phyloP scores from a whole-genome alignment of 805 yeast genomes.

The Ogataea degrootiae region DNA sequence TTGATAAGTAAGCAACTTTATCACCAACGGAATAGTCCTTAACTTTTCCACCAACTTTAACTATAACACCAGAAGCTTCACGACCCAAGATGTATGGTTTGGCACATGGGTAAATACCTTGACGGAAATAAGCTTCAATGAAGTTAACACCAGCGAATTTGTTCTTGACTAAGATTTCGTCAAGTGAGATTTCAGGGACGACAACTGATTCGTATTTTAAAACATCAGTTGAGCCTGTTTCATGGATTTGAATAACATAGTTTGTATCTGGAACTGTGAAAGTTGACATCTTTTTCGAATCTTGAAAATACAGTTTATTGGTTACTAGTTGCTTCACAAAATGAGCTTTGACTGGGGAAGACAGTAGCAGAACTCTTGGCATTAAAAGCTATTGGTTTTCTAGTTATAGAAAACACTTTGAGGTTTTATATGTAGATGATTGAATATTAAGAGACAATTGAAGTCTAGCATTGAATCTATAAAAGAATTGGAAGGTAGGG shows the following conservation, averaged over 20 bases:
- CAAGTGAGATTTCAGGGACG: conserved; percentile 50
- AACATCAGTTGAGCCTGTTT: conserved; percentile 55
- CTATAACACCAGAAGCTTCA: conserved; percentile 66
- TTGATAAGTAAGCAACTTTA: conserved; percentile 52
- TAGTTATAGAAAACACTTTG: no score
- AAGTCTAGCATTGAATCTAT: no score
- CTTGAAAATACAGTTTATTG: not conserved
- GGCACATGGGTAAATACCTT: conserved; percentile 62
- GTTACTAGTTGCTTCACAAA: no score
- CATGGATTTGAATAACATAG: conserved; percentile 49
- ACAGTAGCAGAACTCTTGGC: no score
- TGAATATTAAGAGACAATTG: no score
- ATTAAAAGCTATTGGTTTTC: no score
- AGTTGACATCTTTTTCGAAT: not conserved
- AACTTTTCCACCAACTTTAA: conserved; percentile 57
- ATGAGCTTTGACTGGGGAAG: no score
- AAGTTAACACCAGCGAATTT: conserved; percentile 75
- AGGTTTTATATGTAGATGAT: no score
- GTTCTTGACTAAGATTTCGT: conserved; percentile 68
- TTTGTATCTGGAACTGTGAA: conserved; percentile 46
- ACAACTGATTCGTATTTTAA: conserved; percentile 54
- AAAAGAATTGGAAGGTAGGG: no score
- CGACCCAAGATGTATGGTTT: conserved; percentile 67
- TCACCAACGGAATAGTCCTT: conserved; percentile 60
- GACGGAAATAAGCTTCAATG: conserved; percentile 79